A percentile compares a stretch with the other conserved stretches of the same genome.
phyloP scores from a whole-genome alignment of 2,329 filamentous ascomycete genomes.

The Xylariaceae sp. region DNA sequence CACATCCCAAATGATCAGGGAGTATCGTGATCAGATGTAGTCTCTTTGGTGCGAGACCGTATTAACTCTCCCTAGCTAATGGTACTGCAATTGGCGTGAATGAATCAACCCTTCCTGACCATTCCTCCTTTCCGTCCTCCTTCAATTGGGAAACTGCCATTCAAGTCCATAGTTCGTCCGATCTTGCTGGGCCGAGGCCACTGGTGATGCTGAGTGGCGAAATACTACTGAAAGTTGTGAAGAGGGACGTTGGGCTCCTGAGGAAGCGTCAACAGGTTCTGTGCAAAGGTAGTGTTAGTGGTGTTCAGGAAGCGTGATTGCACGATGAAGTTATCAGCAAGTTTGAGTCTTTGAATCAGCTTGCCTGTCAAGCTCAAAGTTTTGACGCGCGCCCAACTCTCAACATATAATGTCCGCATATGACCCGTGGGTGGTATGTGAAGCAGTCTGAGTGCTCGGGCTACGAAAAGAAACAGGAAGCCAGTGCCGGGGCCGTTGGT shows the following conservation, averaged over 20 bases:
- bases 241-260: slow-evolving; percentile 4
- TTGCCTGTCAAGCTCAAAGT: slow-evolving; percentile 79
- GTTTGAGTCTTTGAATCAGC: slow-evolving; percentile 45
- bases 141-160: no score
- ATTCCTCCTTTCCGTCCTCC: no score
- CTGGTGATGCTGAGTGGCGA: no score
- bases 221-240: not conserved
- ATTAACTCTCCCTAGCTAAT: no score
- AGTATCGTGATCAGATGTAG: no score
- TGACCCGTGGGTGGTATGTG: slow-evolving; percentile 43
- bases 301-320: slow-evolving; percentile 11
- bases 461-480: slow-evolving; percentile 61
- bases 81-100: no score
- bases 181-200: no score
- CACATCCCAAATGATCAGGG: no score
- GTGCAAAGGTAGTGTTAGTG: slow-evolving; percentile 2
- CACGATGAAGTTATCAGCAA: slow-evolving; percentile 21
- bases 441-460: slow-evolving; percentile 44
- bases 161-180: no score
- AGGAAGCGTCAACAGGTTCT: slow-evolving; percentile 20
- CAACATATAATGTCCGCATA: slow-evolving; percentile 77
- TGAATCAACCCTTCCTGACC: no score
- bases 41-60: no score
- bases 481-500: slow-evolving; percentile 87
- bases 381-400: slow-evolving; percentile 85